phyloP scores from a whole-genome alignment of 2,329 filamentous ascomycete genomes.

The Eurotiales sp. region DNA sequence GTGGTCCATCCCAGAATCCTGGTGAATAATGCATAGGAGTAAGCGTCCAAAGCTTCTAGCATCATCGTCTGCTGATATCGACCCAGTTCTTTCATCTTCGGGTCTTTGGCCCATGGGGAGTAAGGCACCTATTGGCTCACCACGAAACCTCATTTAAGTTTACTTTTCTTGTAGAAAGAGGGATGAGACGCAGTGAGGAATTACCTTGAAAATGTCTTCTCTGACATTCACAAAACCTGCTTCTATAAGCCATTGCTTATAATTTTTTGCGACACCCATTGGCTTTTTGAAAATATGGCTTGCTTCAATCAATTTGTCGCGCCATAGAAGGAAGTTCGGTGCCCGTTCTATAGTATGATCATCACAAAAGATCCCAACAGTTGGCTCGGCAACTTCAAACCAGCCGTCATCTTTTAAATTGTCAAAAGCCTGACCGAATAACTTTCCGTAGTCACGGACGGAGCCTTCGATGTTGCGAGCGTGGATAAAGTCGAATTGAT shows the following conservation, averaged over 20 bases:
- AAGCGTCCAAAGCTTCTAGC: conserved; percentile 20
- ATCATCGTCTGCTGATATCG: conserved; percentile 16
- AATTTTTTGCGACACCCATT: background rate
- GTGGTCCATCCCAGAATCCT: conserved; percentile 22
- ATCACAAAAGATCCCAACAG: conserved; percentile 11
- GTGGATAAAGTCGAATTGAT: conserved; percentile 26
- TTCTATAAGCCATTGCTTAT: conserved; percentile 9
- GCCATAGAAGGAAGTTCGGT: conserved; percentile 1
- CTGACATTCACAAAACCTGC: conserved; percentile 10
- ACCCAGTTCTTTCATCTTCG: conserved; percentile 48
- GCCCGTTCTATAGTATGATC: conserved; percentile 1
- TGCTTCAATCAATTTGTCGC: background rate
- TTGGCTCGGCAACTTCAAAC: conserved; percentile 26
- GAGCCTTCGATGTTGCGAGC: conserved; percentile 24
- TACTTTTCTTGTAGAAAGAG: background rate
- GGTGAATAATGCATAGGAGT: conserved; percentile 25
- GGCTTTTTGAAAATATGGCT: conserved; percentile 6
- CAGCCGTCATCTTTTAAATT: conserved; percentile 26
- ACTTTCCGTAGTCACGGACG: conserved; percentile 24
- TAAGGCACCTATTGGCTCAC: conserved; percentile 9
- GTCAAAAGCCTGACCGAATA: conserved; percentile 22
- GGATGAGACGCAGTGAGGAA: conserved; percentile 28
- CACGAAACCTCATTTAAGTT: too few species aligned
- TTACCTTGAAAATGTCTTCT: conserved; percentile 11
- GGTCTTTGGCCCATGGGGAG: conserved; percentile 45